Percentiles rank a stretch among this genome's conserved stretches.
Evolutionary conservation across 2,329 filamentous ascomycete species (phyloP).

Genomic region (Colletotrichum neosansevieriae): DNA sequence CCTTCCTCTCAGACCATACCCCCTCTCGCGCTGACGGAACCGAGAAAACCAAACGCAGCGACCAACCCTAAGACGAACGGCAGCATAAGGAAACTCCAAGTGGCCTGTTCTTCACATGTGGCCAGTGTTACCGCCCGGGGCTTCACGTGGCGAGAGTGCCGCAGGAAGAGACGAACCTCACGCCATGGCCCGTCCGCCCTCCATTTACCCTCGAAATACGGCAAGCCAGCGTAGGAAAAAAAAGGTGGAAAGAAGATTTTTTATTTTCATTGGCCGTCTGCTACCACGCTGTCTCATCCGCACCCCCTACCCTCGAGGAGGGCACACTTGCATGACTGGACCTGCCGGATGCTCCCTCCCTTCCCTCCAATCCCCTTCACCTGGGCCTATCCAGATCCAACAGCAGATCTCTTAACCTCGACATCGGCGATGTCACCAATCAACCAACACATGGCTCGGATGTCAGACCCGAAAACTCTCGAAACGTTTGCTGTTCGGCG

Average conservation of each 20-base stretch:
- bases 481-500: too few relatives aligned
- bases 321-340: not conserved
- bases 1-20: not conserved
- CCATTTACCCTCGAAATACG: not conserved
- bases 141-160: slow-evolving; percentile 19
- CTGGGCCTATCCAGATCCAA: not conserved
- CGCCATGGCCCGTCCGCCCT: slow-evolving; percentile 27
- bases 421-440: not conserved
- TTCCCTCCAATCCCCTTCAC: not conserved
- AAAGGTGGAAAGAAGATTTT: not conserved
- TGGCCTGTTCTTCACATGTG: slow-evolving; percentile 26
- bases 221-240: not conserved
- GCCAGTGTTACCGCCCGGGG: not conserved
- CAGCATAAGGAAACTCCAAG: not conserved
- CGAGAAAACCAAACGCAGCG: not conserved
- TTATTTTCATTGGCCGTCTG: not conserved
- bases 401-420: not conserved
- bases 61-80: not conserved
- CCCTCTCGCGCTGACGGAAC: not conserved
- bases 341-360: not conserved
- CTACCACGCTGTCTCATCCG: not conserved
- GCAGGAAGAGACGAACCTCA: slow-evolving; percentile 34
- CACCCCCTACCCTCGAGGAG: not conserved
- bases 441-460: not conserved
- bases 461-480: too few relatives aligned